These are phyloP conservation scores for Digitaria exilis DNA, from an alignment of 202 grass and related monocot species.

Conservation along the genomic window DNA sequence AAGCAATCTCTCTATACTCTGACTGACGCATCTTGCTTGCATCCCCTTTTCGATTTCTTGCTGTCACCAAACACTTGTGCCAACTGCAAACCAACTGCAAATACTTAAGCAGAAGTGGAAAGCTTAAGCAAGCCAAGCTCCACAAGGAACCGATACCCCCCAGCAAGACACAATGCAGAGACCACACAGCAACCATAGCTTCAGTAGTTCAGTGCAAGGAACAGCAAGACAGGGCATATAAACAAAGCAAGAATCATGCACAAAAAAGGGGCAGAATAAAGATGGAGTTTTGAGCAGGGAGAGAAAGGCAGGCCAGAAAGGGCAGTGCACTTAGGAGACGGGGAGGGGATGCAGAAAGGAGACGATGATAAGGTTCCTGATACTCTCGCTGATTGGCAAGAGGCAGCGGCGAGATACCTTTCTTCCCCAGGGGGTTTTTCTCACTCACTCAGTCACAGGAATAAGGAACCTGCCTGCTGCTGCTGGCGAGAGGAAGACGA, in stretches of 20 bases:
- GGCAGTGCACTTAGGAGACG: slow-evolving; percentile 16
- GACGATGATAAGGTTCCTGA: slow-evolving; percentile 36
- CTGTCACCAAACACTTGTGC: slow-evolving; percentile 9
- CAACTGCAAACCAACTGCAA: slow-evolving; percentile 5
- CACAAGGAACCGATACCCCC: slow-evolving; percentile 12
- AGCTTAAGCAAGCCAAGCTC: not conserved
- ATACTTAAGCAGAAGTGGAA: slow-evolving; percentile 14
- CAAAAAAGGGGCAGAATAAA: not conserved
- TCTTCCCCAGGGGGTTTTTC: slow-evolving; percentile 8
- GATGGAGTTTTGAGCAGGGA: not conserved
- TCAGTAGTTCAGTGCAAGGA: slow-evolving; percentile 33
- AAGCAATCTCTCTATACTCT: not conserved
- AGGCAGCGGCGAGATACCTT: slow-evolving; percentile 46
- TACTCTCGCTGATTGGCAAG: slow-evolving; percentile 30
- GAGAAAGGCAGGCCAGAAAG: slow-evolving; percentile 44
- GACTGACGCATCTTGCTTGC: not conserved
- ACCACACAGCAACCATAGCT: not conserved
- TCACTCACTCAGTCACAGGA: not conserved
- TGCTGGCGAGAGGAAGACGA: slow-evolving; percentile 34
- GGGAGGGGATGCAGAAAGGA: slow-evolving; percentile 20
- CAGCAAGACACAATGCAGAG: not conserved
- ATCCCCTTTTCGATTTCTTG: not conserved
- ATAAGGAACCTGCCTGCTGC: slow-evolving; percentile 36
- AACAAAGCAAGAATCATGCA: slow-evolving; percentile 14
- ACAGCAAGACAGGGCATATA: slow-evolving; percentile 31